These are phyloP conservation scores for Lomentospora prolificans DNA, from an alignment of 2,329 filamentous ascomycete species.

Conservation along the genomic window DNA sequence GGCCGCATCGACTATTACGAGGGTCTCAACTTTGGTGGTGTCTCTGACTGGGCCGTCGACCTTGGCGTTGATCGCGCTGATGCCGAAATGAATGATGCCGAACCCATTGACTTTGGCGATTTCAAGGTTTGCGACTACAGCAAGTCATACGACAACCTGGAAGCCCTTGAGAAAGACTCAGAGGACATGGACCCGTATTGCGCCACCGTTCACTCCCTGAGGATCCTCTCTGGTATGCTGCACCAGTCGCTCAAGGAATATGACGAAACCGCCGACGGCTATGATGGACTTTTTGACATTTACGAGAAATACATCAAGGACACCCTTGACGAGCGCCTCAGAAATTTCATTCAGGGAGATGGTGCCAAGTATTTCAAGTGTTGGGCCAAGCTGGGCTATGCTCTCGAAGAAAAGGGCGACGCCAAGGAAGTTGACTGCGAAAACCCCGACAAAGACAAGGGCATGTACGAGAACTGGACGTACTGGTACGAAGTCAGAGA, in stretches of 20 bases:
- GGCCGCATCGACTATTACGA: slow-evolving; percentile 10
- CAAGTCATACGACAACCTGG: neutral
- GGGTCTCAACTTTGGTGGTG: slow-evolving; percentile 16
- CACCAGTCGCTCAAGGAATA: neutral
- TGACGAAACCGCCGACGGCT: neutral
- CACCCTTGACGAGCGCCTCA: neutral
- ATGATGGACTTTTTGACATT: neutral
- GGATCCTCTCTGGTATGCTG: neutral
- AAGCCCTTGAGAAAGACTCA: neutral
- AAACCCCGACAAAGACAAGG: neutral
- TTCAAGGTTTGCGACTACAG: neutral
- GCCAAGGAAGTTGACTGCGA: neutral
- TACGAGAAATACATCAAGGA: neutral
- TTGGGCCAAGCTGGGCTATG: neutral
- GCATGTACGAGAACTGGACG: neutral
- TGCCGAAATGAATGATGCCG: neutral
- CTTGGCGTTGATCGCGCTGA: slow-evolving; percentile 1
- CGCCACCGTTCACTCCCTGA: neutral
- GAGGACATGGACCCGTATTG: neutral
- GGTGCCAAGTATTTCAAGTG: neutral
- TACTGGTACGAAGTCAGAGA: neutral
- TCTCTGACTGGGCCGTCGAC: slow-evolving; percentile 18
- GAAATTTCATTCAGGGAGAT: neutral
- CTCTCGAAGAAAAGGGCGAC: neutral
- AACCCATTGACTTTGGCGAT: neutral